These are phyloP conservation scores for Myotisia sp. DNA, from an alignment of 2,329 filamentous ascomycete species.

Conservation along the genomic window DNA sequence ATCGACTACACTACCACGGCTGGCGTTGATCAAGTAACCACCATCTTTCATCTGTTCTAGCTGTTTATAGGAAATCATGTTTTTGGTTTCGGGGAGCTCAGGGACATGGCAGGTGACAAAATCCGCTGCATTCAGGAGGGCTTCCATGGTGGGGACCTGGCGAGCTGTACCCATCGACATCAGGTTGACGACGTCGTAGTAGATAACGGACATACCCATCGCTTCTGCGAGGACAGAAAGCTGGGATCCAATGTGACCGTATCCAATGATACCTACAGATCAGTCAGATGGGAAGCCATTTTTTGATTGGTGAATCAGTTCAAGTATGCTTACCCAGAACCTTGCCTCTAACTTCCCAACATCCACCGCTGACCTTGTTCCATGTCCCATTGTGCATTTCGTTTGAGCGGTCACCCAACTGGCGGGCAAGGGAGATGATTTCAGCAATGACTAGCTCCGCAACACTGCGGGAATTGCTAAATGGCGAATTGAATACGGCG, in stretches of 20 bases:
- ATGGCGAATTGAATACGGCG: conserved; percentile 97
- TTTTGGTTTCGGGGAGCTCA: conserved; percentile 79
- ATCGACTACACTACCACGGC: conserved; percentile 83
- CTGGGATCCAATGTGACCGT: conserved; percentile 94
- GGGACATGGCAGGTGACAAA: conserved; percentile 94
- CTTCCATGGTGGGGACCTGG: conserved; percentile 65
- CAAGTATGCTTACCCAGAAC: conserved; percentile 52
- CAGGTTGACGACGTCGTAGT: conserved; percentile 86
- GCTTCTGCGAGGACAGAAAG: conserved; percentile 88
- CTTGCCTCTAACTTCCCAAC: conserved; percentile 97
- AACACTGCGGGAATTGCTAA: conserved; percentile 93
- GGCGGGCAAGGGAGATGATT: conserved; percentile 80
- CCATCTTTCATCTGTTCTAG: conserved; percentile 83
- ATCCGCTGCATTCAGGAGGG: conserved; percentile 64
- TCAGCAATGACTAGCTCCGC: conserved; percentile 91
- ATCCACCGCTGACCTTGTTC: conserved; percentile 95
- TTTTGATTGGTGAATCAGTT: neutral
- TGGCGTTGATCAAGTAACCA: conserved; percentile 90
- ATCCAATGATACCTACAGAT: conserved; percentile 65
- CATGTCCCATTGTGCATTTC: conserved; percentile 90
- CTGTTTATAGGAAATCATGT: conserved; percentile 71
- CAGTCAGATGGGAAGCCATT: neutral
- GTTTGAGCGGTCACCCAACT: conserved; percentile 80
- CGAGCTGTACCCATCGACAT: conserved; percentile 84
- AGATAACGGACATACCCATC: conserved; percentile 97